Base-by-base conservation (phyloP, 208 protist genomes). In the Leishmania guyanensis region DNA sequence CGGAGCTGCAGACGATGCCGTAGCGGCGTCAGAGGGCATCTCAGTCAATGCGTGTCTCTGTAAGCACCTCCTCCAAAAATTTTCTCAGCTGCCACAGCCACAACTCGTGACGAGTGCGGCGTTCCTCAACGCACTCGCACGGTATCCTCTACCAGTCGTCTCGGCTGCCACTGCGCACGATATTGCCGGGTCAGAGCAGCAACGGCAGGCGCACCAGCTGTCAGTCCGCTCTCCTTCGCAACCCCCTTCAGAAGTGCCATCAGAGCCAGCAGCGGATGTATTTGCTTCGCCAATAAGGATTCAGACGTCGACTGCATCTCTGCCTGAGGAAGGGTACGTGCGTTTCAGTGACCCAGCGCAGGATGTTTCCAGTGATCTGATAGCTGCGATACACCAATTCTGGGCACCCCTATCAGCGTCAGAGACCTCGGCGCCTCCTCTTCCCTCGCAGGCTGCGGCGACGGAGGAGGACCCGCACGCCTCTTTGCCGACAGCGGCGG, bases 91-190 rank as follows among this genome's bases (percentile, higher is more conserved):
- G 48, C 16, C 48, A 22, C 26, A 14, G 60, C 36, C 58, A 50
- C 29, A 72, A 1, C 43, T 5, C 22, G 3, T 60, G 51, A 14
- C 43, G 50, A 48, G 26, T 1, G 12, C 12, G n/a, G 51, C 68
- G 48, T 64, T 60, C 68, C 70, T 80, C 33, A 29, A 84, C 3
- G 69, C 66, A 3, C 53, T 84, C 1, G 62, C 9, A 10, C 73
- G 82, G 43, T 86, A 82, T 56, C 78, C 82, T 20, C 39, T 86
- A 10, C 82, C 82, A 9, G 58, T 82, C n/a, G 54, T 82, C 12
- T 77, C 78, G 9, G 78, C 56, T 0, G 82, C 82, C 20, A 80
- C 58, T 16, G 73, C 58, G 12, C n/a, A 54, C n/a, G 82, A 86
- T 43, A 66, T 82, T 33, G 82, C 72, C 2, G 78, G 74, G 6